Evolutionary conservation across 768 basidiomycete genomes (phyloP), one percentile per base, ranked within the genome.

Genomic region (Leccinum aurantiacum): DNA sequence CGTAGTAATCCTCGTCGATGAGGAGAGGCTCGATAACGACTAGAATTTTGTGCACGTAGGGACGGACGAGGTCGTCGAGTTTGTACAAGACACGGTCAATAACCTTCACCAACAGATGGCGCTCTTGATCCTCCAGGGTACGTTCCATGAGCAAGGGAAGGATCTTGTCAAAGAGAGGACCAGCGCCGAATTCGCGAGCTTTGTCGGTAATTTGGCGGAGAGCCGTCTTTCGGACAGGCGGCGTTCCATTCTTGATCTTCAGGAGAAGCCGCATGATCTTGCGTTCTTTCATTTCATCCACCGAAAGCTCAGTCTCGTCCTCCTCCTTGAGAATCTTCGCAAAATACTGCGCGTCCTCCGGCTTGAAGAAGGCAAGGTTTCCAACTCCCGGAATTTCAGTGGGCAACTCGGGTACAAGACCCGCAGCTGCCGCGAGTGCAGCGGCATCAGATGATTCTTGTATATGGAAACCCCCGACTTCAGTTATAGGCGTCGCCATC

Each of bases 231-330:
- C 97, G 89, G 60, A 98, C 95, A 11, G 97, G 96, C 27, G 97
- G 97, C 3, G 96, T 98, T 53, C 97, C 97, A 71, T 98, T 99
- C 82, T 99, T 98, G 78, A 99, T 98, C 78, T 98, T 98, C 67
- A 99, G 83, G 56, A 99, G 80, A 24, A 99, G 78, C 25, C 97
- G 89, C 95, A 98, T 98, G 68, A 98, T 98, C 76, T 98, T 99
- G 71, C 96, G 88, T 78, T 98, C 97, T 78, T 99, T 99, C 87
- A 98, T 91, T 79, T 99, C 97, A 53, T 98, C 97, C 8, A 98
- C 90, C 1, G 90, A 86, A 51, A 98, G 80, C 71, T 90, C 87
- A 2, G 89, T 91, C 76, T 98, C 97, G 67, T 98, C 94, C 74
- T 96, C 95, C 76, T 97, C 93, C 71, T 91, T 93, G 57, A 93